phyloP scores from a whole-genome alignment of 2,329 filamentous ascomycete genomes.

The Phialophora chinensis region DNA sequence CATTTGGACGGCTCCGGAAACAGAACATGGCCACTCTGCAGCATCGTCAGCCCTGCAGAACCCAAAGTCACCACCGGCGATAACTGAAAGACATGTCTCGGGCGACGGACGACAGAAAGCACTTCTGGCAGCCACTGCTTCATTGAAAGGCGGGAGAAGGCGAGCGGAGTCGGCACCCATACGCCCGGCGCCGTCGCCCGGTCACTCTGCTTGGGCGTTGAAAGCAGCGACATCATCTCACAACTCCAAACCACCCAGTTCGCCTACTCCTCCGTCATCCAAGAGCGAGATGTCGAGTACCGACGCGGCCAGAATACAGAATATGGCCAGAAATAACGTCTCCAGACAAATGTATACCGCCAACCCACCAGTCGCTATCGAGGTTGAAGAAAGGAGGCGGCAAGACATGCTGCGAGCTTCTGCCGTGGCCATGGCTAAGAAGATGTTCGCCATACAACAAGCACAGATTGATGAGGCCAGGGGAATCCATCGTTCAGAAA shows the following conservation, averaged over 20 bases:
- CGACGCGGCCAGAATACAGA: constrained; percentile 67
- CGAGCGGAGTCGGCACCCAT: constrained; percentile 69
- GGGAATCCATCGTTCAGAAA: constrained; percentile 43
- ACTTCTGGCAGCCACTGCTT: constrained; percentile 75
- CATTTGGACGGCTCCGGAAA: constrained; percentile 58
- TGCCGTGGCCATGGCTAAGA: constrained; percentile 85
- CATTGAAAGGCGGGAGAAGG: constrained; percentile 67
- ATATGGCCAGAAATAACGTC: constrained; percentile 71
- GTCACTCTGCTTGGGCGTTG: constrained; percentile 67
- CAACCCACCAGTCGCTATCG: constrained; percentile 71
- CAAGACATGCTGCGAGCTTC: constrained; percentile 78
- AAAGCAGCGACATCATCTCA: constrained; percentile 75
- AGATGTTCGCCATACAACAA: constrained; percentile 78
- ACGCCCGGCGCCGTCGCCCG: constrained; percentile 43
- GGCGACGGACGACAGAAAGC: constrained; percentile 67
- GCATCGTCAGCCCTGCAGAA: constrained; percentile 69
- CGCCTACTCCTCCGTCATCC: constrained; percentile 54
- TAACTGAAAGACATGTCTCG: constrained; percentile 55
- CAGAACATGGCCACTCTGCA: constrained; percentile 67
- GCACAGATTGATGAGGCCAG: constrained; percentile 61
- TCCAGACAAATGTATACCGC: constrained; percentile 78
- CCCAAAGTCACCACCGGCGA: constrained; percentile 55
- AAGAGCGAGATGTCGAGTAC: constrained; percentile 39
- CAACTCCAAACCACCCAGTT: constrained; percentile 46
- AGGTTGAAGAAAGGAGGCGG: constrained; percentile 74